Evolutionary conservation across 2,329 filamentous ascomycete species (phyloP).

Genomic region (Penicillium hordei): DNA sequence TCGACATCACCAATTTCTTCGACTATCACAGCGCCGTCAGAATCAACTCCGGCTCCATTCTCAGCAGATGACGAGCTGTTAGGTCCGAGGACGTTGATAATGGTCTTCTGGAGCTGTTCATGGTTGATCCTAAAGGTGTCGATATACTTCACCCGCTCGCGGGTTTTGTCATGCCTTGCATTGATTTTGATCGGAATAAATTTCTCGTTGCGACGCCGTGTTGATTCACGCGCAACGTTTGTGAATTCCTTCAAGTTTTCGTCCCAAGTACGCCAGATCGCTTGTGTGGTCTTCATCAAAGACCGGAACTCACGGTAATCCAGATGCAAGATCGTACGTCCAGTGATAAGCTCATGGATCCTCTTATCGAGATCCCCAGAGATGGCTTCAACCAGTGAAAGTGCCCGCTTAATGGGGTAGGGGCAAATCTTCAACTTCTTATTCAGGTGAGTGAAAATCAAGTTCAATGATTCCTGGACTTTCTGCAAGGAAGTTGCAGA

Average conservation of each 20-base stretch:
- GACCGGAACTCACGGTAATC: slow-evolving; percentile 87
- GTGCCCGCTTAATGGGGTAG: slow-evolving; percentile 86
- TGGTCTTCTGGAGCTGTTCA: slow-evolving; percentile 94
- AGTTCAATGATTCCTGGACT: slow-evolving; percentile 80
- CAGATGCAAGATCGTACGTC: slow-evolving; percentile 84
- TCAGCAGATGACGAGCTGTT: slow-evolving; percentile 60
- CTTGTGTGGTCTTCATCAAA: slow-evolving; percentile 78
- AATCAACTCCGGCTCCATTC: slow-evolving; percentile 38
- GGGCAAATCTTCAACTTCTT: slow-evolving; percentile 96
- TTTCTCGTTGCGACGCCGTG: slow-evolving; percentile 88
- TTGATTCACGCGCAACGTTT: slow-evolving; percentile 93
- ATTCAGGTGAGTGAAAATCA: slow-evolving; percentile 93
- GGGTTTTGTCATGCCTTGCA: slow-evolving; percentile 81
- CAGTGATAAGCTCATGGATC: slow-evolving; percentile 80
- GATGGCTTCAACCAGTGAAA: slow-evolving; percentile 95
- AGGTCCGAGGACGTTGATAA: slow-evolving; percentile 91
- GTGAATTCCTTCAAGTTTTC: slow-evolving; percentile 97
- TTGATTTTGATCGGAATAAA: slow-evolving; percentile 98
- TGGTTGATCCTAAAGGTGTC: slow-evolving; percentile 94
- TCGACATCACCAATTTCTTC: slow-evolving; percentile 97
- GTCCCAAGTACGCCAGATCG: slow-evolving; percentile 91
- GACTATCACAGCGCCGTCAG: slow-evolving; percentile 68
- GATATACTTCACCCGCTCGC: slow-evolving; percentile 90
- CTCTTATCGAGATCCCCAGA: slow-evolving; percentile 87
- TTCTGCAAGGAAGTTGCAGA: slow-evolving; percentile 88